A percentile compares a stretch with the other conserved stretches of the same genome.
Evolutionary conservation across 2,329 filamentous ascomycete species (phyloP).

Genomic region (Colletotrichum phormii): DNA sequence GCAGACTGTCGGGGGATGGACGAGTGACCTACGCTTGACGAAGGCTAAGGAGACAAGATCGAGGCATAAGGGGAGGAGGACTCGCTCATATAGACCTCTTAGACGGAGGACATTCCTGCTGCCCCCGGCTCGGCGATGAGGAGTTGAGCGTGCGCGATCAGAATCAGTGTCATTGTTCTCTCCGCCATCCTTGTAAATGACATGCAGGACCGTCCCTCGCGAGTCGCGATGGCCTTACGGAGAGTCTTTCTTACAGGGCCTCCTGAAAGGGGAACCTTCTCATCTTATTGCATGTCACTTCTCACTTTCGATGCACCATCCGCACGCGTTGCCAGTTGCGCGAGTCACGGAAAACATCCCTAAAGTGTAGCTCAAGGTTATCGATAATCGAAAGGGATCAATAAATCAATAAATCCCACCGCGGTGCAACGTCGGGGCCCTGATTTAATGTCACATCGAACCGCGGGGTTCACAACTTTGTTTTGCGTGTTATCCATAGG

Average conservation of each 20-base stretch:
- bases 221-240: conserved; percentile 19
- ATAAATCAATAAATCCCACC: conserved; percentile 20
- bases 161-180: conserved; percentile 10
- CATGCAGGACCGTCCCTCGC: conserved; percentile 3
- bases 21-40: background rate
- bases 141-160: background rate
- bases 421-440: conserved; percentile 13
- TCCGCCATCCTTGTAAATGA: conserved; percentile 5
- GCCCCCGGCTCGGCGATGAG: background rate
- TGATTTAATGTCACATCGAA: conserved; percentile 22
- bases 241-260: background rate
- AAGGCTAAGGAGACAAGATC: background rate
- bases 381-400: conserved; percentile 7
- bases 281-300: conserved; percentile 21
- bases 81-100: conserved; percentile 11
- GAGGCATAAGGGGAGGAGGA: background rate
- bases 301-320: conserved; percentile 14
- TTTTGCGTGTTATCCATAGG: background rate
- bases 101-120: conserved; percentile 1
- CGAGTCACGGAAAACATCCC: conserved; percentile 25
- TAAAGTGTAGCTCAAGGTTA: conserved; percentile 12
- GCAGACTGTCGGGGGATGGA: background rate
- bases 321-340: conserved; percentile 3
- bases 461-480: conserved; percentile 24
- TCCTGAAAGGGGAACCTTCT: conserved; percentile 8